Base-by-base conservation (phyloP, 768 basidiomycete species). In the Macrolepiota albuminosa region DNA sequence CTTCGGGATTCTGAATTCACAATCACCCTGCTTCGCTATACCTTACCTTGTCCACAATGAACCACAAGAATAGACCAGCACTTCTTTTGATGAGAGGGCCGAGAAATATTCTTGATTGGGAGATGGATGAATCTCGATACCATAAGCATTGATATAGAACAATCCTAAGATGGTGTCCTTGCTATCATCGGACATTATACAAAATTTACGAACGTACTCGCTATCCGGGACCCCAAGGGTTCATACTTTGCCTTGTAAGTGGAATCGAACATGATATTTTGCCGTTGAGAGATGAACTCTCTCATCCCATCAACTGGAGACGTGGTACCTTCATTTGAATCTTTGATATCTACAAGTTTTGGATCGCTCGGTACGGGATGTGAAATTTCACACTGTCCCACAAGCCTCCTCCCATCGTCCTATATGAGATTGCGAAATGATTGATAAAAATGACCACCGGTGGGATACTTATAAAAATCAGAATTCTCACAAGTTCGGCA, bases 381-480 rank as follows among this genome's bases (percentile, higher is more conserved):
- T 3, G 93, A 95, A 64, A 96, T 95, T 67, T 93, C 89, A 70
- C 93, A 96, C 73, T 97, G 95, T 16, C 95, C 95, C 45, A 95
- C 86, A 46, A 98, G 82, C 53, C 80, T 84, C 33, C 81, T 74
- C 11, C 90, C 91, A 64, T 95, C 84, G 68, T 86, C 84, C 89
- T 91, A 61, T 51, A 33, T 29, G 26, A n/a, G 57, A 10, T 34
- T 16, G 45, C 48, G 49, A 63, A 56, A 50, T 37, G 52, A 34
- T 56, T 37, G 51, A 59, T 39, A 45, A 43, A 26, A 14, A 50
- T 54, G 0, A 26, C 63, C 60, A 57, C 43, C 21, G 53, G 26
- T 39, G 33, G 60, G 61, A 48, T 33, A 29, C 29, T 29, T 29
- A 40, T 33, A 24, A 7, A 13, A 14, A 42, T 39, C 24, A 14